These are phyloP conservation scores for Selaginella tamariscina DNA, from an alignment of 75 land plant genomes.

Conservation along the genomic window DNA sequence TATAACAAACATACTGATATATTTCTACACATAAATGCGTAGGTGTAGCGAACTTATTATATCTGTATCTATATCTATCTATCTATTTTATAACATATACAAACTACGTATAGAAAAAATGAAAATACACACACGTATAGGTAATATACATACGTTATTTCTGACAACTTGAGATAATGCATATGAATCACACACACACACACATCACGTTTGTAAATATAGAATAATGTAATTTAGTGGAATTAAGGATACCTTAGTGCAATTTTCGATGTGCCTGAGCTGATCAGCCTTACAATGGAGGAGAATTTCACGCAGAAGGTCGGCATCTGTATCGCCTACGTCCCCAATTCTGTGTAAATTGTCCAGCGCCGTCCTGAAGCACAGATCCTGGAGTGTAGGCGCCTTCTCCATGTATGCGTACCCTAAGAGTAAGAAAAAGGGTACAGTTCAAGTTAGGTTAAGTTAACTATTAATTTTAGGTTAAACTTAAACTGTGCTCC, in stretches of 20 bases:
- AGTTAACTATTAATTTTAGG: too few relatives aligned
- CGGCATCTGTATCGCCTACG: conserved; percentile 78
- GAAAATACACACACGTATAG: not conserved
- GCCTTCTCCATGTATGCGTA: too few relatives aligned
- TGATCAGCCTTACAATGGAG: conserved; percentile 79
- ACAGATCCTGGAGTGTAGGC: conserved; percentile 49
- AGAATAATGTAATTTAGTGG: too few relatives aligned
- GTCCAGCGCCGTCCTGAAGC: conserved; percentile 58
- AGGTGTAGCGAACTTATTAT: too few relatives aligned
- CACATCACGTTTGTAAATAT: conserved; percentile 9
- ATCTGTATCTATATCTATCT: not conserved
- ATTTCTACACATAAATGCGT: too few relatives aligned
- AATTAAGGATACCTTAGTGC: conserved; percentile 56
- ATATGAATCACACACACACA: not conserved
- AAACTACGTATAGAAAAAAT: not conserved
- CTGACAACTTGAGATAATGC: not conserved
- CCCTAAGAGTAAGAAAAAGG: too few relatives aligned
- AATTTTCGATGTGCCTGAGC: conserved; percentile 60
- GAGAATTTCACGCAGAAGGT: conserved; percentile 54
- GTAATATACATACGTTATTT: not conserved
- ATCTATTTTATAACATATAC: not conserved
- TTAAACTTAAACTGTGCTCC: too few relatives aligned
- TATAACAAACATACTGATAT: too few relatives aligned
- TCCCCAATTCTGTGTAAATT: conserved; percentile 65
- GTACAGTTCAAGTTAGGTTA: too few relatives aligned